Evolutionary conservation across 768 basidiomycete genomes (phyloP).

Genomic region (Amanita pallidorosea): DNA sequence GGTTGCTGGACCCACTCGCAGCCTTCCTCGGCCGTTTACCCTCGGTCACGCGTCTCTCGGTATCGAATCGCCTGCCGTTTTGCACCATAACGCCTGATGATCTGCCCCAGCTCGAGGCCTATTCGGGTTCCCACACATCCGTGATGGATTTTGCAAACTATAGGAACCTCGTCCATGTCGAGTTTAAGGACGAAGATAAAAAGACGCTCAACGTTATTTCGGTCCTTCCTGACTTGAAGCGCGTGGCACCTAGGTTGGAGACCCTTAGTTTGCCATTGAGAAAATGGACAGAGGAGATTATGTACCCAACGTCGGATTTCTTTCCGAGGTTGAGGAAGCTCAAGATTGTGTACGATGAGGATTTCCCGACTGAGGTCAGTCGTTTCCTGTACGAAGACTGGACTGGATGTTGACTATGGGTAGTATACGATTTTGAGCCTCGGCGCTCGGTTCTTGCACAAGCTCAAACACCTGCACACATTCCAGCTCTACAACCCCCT

Average conservation of each 20-base stretch:
- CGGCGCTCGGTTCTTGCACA: constrained; percentile 30
- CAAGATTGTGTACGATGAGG: constrained; percentile 26
- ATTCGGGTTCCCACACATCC: constrained; percentile 10
- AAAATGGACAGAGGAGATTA: constrained; percentile 35
- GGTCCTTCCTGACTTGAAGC: constrained; percentile 15
- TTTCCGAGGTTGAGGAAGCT: constrained; percentile 25
- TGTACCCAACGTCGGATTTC: constrained; percentile 28
- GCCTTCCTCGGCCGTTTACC: constrained; percentile 10
- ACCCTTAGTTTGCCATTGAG: constrained; percentile 22
- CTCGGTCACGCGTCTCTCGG: constrained; percentile 8
- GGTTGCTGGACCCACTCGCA: constrained; percentile 9
- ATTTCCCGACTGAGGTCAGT: constrained; percentile 30
- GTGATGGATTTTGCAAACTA: constrained; percentile 7
- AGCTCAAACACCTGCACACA: constrained; percentile 23
- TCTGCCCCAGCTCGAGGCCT: constrained; percentile 9
- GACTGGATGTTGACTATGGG: not conserved
- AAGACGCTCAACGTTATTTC: constrained; percentile 9
- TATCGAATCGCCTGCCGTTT: constrained; percentile 9
- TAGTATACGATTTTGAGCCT: constrained; percentile 30
- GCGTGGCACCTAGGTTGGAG: constrained; percentile 10
- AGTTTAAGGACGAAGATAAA: constrained; percentile 12
- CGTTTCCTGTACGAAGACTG: not conserved
- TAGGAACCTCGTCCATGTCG: constrained; percentile 10
- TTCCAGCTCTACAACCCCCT: constrained; percentile 24
- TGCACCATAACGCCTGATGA: constrained; percentile 8